Evolutionary conservation across 305 asterid species (phyloP), one percentile per base, ranked within the genome.

Genomic region (Fraxinus angustifolia): DNA sequence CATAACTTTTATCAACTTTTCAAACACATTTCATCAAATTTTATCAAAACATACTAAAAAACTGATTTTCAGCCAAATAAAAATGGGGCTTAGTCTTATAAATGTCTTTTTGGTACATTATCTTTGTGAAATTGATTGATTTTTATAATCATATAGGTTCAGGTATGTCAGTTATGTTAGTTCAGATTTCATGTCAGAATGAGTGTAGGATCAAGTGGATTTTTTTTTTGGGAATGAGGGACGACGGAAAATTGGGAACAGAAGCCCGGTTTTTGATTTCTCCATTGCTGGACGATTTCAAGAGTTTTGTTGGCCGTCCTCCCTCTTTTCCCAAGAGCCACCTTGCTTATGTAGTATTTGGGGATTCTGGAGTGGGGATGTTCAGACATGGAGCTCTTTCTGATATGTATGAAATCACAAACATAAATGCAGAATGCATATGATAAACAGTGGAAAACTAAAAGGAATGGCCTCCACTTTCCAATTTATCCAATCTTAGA

Each of bases 51-150:
- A 48, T 48, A 48, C 58, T 48, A 4, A 48, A 50, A 50, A 50
- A 0, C 60, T 50, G 21, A 50, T 50, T 50, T 48, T 50, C 19
- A 42, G 53, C 4, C 53, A 42, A 42, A 42, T 42, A 42, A 42
- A 42, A 42, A 42, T 42, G 16, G 16, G 53, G 53, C 16, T 42
- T 42, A 11, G 53, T 42, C 53, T 42, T 42, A 11, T 42, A 42
- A 79, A 36, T 83, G 62, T 78, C 8, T 35, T 78, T 62, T 80
- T 68, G 40, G 78, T 62, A 60, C 76, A 73, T 76, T 80, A 74
- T 67, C 76, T 45, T 16, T 8, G 3, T 60, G 76, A 67, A 28
- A n/a, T 23, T 82, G 8, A 75, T 78, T 60, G 23, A 48, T 11
- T 79, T 73, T 2, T 8, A 16, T 26, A 62, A 62, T 72, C 7